phyloP scores from a whole-genome alignment of 805 yeast genomes.

The Lachancea sp. region DNA sequence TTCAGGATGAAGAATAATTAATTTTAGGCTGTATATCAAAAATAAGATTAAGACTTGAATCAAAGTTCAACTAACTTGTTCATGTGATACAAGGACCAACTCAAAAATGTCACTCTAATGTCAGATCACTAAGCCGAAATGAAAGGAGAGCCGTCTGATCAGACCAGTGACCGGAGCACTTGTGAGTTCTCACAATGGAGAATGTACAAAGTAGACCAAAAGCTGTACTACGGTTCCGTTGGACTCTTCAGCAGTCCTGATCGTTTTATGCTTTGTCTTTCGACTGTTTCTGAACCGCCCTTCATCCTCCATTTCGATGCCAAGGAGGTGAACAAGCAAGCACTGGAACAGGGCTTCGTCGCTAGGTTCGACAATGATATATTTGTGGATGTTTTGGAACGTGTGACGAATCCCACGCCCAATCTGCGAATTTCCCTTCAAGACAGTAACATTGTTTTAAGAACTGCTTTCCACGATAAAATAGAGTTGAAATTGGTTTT shows the following conservation, averaged over 20 bases:
- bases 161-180: no score
- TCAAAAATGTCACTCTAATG: no score
- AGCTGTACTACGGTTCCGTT: conserved; percentile 1
- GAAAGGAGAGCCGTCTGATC: neutral
- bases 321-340: conserved; percentile 5
- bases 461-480: neutral
- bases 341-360: conserved; percentile 6
- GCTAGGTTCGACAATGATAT: neutral
- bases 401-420: conserved; percentile 1
- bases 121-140: neutral
- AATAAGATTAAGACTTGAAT: neutral
- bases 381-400: neutral
- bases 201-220: neutral
- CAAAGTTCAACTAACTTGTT: neutral
- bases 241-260: neutral
- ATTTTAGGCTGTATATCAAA: neutral
- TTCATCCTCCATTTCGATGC: conserved; percentile 1
- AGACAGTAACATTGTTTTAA: neutral
- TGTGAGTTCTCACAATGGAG: neutral
- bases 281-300: neutral
- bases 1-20: neutral
- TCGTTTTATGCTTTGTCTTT: neutral
- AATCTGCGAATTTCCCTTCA: neutral
- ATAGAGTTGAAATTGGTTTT: neutral
- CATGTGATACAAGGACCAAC: conserved; percentile 2